Evolutionary conservation across 371 early-diverging fungal species (phyloP), one percentile per base, ranked within the genome.

Genomic region (Saksenaea vasiformis): DNA sequence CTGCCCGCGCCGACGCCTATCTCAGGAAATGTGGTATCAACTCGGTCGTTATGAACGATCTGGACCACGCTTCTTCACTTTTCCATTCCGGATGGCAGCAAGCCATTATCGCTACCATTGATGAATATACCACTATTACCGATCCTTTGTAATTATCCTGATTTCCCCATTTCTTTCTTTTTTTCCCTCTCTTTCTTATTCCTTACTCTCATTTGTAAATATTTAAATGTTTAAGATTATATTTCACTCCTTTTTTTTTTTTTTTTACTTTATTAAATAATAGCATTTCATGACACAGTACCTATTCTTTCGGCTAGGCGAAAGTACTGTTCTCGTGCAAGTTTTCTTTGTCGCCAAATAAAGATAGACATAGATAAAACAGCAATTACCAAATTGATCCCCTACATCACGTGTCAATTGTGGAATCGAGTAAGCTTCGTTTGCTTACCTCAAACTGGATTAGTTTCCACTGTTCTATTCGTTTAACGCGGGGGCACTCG

Each of bases 1-100:
- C 85, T 0, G 36, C 58, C 7, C 76, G 80, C 3, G 85, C 82
- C 0, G 61, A 73, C 31, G 62, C 62, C 1, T 87, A 87, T 60
- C 69, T 87, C n/a, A 47, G 56, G 35, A 71, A 70, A 54, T 73
- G 85, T 31, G 76, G 78, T 19, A 60, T 80, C 28, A 76, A 81
- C 41, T 56, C 79, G 22, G 64, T 61, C 10, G 37, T 84, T 0
- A 87, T 87, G 87, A 70, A 72, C 26, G 77, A 66, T 5, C 43
- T 87, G 47, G 83, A 85, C 56, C 87, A 87, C 67, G 85, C 83
- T 13, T 78, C 80, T 58, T 83, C 84, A 62, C 60, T 87, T 35
- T 62, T 84, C 54, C 64, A 71, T 35, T 62, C 78, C 5, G 62
- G 54, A 4, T 86, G 84, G 87, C 62, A 72, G 34, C 43, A 68